Percentiles rank a stretch among this genome's conserved stretches.
Evolutionary conservation across 495 filamentous ascomycete species (phyloP).

Genomic region (Neurospora sp.): DNA sequence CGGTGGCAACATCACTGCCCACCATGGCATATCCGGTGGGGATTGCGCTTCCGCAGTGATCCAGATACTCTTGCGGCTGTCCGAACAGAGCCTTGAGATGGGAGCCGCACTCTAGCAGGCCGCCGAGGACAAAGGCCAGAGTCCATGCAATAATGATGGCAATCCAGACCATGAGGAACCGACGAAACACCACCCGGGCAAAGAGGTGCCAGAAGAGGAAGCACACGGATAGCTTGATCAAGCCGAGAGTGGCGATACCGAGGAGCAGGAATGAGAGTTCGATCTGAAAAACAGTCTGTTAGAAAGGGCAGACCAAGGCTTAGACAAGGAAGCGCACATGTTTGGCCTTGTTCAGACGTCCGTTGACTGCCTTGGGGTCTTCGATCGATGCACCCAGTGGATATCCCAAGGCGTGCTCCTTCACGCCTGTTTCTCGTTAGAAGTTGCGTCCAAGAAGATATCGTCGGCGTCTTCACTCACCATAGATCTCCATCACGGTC

Average conservation of each 20-base stretch:
- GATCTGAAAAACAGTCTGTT: background rate
- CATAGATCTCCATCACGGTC: slow-evolving; percentile 6
- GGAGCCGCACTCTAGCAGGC: slow-evolving; percentile 6
- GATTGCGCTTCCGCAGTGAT: slow-evolving; percentile 2
- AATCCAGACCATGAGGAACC: slow-evolving; percentile 14
- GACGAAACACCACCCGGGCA: slow-evolving; percentile 6
- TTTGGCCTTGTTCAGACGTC: slow-evolving; percentile 5
- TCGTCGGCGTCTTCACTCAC: background rate
- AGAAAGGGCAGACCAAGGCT: background rate
- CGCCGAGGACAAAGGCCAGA: slow-evolving; percentile 4
- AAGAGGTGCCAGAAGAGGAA: slow-evolving; percentile 17
- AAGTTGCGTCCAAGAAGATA: background rate
- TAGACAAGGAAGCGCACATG: background rate
- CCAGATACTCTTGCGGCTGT: slow-evolving; percentile 1
- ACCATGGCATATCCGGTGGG: slow-evolving; percentile 10
- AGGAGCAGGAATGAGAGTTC: slow-evolving; percentile 3
- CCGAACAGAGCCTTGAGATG: slow-evolving; percentile 7
- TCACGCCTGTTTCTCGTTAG: background rate
- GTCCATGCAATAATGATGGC: slow-evolving; percentile 3
- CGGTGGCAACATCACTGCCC: slow-evolving; percentile 9
- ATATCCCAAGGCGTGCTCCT: slow-evolving; percentile 1
- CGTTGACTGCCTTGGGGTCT: slow-evolving; percentile 4
- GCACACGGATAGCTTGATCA: slow-evolving; percentile 9
- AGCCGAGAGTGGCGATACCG: slow-evolving; percentile 3
- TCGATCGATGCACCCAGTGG: background rate